Conservation (phyloP, 805 yeast genomes). For the Geotrichum ghanense region DNA sequence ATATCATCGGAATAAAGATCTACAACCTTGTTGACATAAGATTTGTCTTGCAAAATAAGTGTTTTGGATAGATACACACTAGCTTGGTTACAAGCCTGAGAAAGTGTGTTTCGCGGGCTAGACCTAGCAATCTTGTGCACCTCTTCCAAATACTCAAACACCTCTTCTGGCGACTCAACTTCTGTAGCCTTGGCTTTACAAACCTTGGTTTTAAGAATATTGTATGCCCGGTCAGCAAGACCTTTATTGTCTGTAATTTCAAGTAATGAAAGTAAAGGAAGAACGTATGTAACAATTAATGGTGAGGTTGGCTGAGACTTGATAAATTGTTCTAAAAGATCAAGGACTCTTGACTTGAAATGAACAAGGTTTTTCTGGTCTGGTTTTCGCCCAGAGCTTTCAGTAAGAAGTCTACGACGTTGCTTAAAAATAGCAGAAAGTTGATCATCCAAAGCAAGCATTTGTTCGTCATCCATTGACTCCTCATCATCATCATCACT, state of each 20-base stretch:
- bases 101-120: slow-evolving; percentile 37
- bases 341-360: slow-evolving; percentile 70
- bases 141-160: slow-evolving; percentile 19
- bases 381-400: slow-evolving; percentile 35
- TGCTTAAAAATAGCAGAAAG: slow-evolving; percentile 75
- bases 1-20: slow-evolving; percentile 46
- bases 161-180: slow-evolving; percentile 14
- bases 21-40: slow-evolving; percentile 33
- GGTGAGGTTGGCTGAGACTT: slow-evolving; percentile 31
- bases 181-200: slow-evolving; percentile 35
- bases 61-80: slow-evolving; percentile 55
- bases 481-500: slow-evolving; percentile 52
- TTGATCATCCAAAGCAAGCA: slow-evolving; percentile 88
- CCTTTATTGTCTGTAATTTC: slow-evolving; percentile 56
- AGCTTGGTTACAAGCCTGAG: slow-evolving; percentile 50
- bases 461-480: slow-evolving; percentile 90
- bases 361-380: slow-evolving; percentile 43
- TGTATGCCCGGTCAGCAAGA: slow-evolving; percentile 66
- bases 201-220: slow-evolving; percentile 49
- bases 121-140: slow-evolving; percentile 29
- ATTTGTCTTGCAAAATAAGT: slow-evolving; percentile 31
- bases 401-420: slow-evolving; percentile 53
- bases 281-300: slow-evolving; percentile 33
- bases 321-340: slow-evolving; percentile 56
- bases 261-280: slow-evolving; percentile 51